Evolutionary conservation across 148 eudicot genomes (phyloP), one percentile per base, ranked within the genome.

Genomic region (Suaeda aralocaspica): DNA sequence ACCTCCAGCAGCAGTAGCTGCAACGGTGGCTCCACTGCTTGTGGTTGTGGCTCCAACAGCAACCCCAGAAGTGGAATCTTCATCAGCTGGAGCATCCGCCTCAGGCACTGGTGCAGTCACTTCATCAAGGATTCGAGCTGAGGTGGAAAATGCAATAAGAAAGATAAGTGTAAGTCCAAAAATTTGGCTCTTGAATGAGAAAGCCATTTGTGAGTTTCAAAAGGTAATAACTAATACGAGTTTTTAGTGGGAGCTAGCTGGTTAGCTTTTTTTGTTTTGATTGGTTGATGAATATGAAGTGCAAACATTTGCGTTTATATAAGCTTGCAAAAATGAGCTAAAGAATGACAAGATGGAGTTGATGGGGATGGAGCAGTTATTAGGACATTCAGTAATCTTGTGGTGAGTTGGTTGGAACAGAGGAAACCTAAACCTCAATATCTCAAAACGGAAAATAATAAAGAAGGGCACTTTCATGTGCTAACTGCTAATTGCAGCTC

Each of bases 341-440:
- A 52, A 62, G 30, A 64, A 70, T 49, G 53, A 70, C 59, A 62
- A 59, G 52, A 70, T 79, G 85, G 86, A 81, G 86, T 84, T 76
- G 88, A 82, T 84, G 62, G 79, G 24, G 76, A 72, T 84, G 86
- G 88, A 84, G 91, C 33, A 75, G 88, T 79, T 83, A 62, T 28
- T 31, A 19, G 62, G 12, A 29, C 42, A 58, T 50, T 15, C 11
- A 71, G 63, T 59, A 56, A 66, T 53, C 75, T 77, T 61, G 6
- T 50, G 66, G 83, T 86, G 89, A 75, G 61, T 86, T 81, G 66
- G 89, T 83, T 86, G 75, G 75, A 76, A 72, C 64, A 67, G 41
- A 31, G 80, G 39, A 64, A 66, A 78, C 79, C 76, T 72, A 75
- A 74, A 50, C 73, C 75, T 71, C 60, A 63, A 66, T 16, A 51